Evolutionary conservation across 2,329 filamentous ascomycete species (phyloP), one percentile per base, ranked within the genome.

Genomic region (Phyllosticta capitalensis): DNA sequence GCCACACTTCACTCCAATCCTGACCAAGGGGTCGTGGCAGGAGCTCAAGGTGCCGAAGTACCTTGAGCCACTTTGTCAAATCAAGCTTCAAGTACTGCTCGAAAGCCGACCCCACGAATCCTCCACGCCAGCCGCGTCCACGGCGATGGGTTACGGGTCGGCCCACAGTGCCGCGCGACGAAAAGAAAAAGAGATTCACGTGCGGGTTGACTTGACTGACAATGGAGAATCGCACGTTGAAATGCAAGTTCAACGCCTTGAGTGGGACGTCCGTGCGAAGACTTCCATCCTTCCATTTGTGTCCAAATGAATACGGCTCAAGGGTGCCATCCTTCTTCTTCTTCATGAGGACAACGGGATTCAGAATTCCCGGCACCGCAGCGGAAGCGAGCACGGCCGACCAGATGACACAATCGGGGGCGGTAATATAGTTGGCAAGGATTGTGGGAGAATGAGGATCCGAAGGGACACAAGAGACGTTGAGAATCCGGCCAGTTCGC

Each of bases 131-230:
- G n/a, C 62, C 60, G 26, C 58, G 59, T 10, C 59, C 56, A 50
- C 61, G 54, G 28, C 62, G 56, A 30, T 58, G 54, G 24, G 56
- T 56, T n/a, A 62, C 52, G 21, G 94, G 94, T 56, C 90, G 86
- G 5, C 94, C 94, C 9, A 97, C 92, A 0, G 89, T 88, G 12
- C 94, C 94, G 30, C 94, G 84, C 0, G 92, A 95, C 28, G 89
- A 94, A 79, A 97, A 99, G 82, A 99, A 97, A 80, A 99, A 99
- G 26, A 97, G 85, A 68, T 96, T 97, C 73, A 99, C 92, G 72
- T 99, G 94, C 1, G 94, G 94, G 72, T 99, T 99, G 54, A 96
- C 92, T 75, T 86, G 83, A 7, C 81, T 84, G 56, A 88, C 94
- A 64, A 99, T 92, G 64, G 89, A 92, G 73, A 97, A 99, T 71